These are phyloP conservation scores for Penicillium psychrosexuale DNA, from an alignment of 2,329 filamentous ascomycete genomes.

Conservation along the genomic window DNA sequence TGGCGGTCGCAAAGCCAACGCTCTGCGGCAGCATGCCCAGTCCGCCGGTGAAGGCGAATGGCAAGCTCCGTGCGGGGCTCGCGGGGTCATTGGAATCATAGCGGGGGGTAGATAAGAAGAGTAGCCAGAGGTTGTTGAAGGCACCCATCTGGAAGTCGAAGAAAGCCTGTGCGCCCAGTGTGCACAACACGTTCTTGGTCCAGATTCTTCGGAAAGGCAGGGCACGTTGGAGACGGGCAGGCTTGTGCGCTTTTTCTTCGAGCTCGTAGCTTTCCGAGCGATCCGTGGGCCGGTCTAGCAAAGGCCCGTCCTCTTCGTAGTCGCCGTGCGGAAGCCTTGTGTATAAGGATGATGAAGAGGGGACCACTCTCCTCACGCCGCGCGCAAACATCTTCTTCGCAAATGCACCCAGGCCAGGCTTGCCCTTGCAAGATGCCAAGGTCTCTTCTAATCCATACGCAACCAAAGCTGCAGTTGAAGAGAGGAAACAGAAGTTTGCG, in stretches of 20 bases:
- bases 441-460: conserved; percentile 65
- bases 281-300: conserved; percentile 29
- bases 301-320: conserved; percentile 36
- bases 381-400: conserved; percentile 31
- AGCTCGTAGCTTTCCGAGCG: conserved; percentile 36
- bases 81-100: conserved; percentile 43
- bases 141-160: conserved; percentile 71
- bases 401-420: conserved; percentile 46
- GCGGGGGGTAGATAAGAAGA: conserved; percentile 72
- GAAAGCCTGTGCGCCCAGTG: conserved; percentile 62
- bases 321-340: conserved; percentile 35
- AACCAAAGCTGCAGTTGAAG: conserved; percentile 54
- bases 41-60: conserved; percentile 64
- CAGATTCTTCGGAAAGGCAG: conserved; percentile 52
- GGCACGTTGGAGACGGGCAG: conserved; percentile 38
- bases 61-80: conserved; percentile 46
- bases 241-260: conserved; percentile 35
- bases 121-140: conserved; percentile 73
- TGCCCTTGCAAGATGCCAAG: conserved; percentile 46
- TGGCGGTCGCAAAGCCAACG: conserved; percentile 72
- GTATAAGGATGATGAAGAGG: conserved; percentile 33
- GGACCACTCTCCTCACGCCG: conserved; percentile 23
- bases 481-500: conserved; percentile 59
- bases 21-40: conserved; percentile 67
- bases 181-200: conserved; percentile 56